Base-by-base conservation (phyloP, 495 filamentous ascomycete genomes). In the Podospora sp. region DNA sequence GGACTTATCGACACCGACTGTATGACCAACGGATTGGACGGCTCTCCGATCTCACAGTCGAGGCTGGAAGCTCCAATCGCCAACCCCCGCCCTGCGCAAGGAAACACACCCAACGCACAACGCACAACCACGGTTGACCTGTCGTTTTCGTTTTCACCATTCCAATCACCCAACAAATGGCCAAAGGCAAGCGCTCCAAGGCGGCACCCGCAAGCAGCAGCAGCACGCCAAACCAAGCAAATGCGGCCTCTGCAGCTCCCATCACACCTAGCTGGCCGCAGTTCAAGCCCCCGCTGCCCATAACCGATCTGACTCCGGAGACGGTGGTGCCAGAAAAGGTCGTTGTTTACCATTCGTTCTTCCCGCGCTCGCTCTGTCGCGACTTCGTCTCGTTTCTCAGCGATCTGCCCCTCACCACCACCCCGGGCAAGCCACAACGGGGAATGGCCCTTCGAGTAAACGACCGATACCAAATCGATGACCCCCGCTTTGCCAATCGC, bases 371-470 rank as follows among this genome's bases (percentile, higher is more conserved):
- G 2, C 84, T 97, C 2, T 97, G 93, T 83, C 90, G 89, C 72
- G 89, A 85, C 49, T 97, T 94, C 77, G 85, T 92, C 14, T 83
- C 84, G 7, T 97, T 95, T 72, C 87, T 97, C 0, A 82, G 85
- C n/a, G 85, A 83, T 0, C 78, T 97, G 21, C 89, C 92, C 0
- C 80, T 97, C 36, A 84, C 82, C 18, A 97, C 93, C 0, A 97
- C 94, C 0, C 92, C 92, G 0, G 90, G 89, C 0, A 89, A 89
- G 58, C 93, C 94, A 7, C 96, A 93, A 80, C 88, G 87, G 69
- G 94, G 92, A 53, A 88, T 96, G 51, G 94, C 94, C 0, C 78
- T 94, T 27, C 84, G 94, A 21, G 91, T 97, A 51, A 98, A 98
- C 75, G 94, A 97, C 74, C 88, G 94, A 29, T 95, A 91, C 75